A percentile compares a stretch with the other conserved stretches of the same genome.
Evolutionary conservation across 2,329 filamentous ascomycete genomes (phyloP).

Genomic region (Cryphonectria radicalis): DNA sequence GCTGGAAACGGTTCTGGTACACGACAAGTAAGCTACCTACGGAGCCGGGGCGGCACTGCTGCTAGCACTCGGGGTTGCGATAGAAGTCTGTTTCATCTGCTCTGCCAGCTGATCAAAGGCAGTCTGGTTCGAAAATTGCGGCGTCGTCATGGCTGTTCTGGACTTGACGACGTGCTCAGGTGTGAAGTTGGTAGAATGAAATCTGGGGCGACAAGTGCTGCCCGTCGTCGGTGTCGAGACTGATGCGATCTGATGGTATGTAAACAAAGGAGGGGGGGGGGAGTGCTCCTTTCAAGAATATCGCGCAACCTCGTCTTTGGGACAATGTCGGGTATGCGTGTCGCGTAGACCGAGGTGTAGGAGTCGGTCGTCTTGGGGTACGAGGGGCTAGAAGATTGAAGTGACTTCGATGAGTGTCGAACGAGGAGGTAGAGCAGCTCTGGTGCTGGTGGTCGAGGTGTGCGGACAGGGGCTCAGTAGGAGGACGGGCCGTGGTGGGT

Average conservation of each 20-base stretch:
- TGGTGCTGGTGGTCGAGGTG: neutral
- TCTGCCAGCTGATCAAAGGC: conserved; percentile 28
- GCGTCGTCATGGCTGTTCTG: conserved; percentile 14
- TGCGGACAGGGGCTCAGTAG: neutral
- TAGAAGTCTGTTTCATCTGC: conserved; percentile 26
- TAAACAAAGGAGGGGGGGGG: neutral
- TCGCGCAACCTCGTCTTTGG: conserved; percentile 17
- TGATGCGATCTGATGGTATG: neutral
- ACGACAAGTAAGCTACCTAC: conserved; percentile 2
- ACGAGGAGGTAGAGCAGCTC: neutral
- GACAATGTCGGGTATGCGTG: neutral
- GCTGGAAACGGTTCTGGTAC: conserved; percentile 17
- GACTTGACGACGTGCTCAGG: neutral
- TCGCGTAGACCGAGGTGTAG: neutral
- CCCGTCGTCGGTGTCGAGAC: conserved; percentile 11
- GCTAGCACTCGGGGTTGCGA: conserved; percentile 19
- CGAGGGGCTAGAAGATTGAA: neutral
- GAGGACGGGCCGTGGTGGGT: neutral
- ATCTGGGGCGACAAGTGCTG: conserved; percentile 9
- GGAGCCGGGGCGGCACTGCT: neutral
- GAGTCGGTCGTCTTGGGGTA: neutral
- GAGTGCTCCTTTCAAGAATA: conserved; percentile 5
- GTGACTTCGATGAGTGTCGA: neutral
- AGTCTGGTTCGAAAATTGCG: conserved; percentile 19
- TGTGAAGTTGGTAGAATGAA: neutral